Evolutionary conservation across 106 monocot genomes (phyloP), one percentile per base, ranked within the genome.

Genomic region (Ottelia alismoides): DNA sequence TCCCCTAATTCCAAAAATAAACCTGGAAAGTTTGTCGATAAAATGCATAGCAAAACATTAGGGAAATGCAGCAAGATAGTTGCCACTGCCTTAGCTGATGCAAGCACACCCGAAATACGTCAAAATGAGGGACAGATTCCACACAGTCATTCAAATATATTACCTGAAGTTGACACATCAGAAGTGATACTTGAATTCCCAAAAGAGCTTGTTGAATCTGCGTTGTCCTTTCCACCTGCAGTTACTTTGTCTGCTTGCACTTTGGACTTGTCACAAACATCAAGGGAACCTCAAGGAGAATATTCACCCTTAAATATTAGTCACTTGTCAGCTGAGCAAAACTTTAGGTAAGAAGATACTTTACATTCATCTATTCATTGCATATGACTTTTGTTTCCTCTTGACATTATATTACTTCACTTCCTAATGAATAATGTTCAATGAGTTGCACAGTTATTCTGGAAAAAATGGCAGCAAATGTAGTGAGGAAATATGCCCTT

Each of bases 171-270:
- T 70, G 74, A 84, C 17, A 61, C 53, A 35, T 55, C 75, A 58
- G 79, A 96, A 54, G 29, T 96, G 29, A 74, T 53, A 31, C 32
- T 96, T 47, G 74, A 81, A 20, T 81, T 96, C 47, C 46, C 66
- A 2, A 31, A 12, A 19, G 71, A 79, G 26, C 31, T 56, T 51
- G 58, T 25, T 22, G 58, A 49, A 49, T 44, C 47, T 60, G 78
- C 56, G 20, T 16, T 11, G 21, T 47, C 29, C 27, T 76, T 88
- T 24, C 85, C 81, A 20, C 56, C 76, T 17, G 20, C 45, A 22
- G 29, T 96, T 25, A 72, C 16, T 46, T 28, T 96, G 18, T 69
- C 78, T 24, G 57, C 82, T 53, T 31, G 26, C 24, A 68, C 28
- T 2, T 70, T 58, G 10, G 69, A 60, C n/a, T n/a, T n/a, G n/a